A percentile compares a stretch with the other conserved stretches of the same genome.
phyloP scores from a whole-genome alignment of 2,329 filamentous ascomycete species.

The Diaporthe aspalathi region DNA sequence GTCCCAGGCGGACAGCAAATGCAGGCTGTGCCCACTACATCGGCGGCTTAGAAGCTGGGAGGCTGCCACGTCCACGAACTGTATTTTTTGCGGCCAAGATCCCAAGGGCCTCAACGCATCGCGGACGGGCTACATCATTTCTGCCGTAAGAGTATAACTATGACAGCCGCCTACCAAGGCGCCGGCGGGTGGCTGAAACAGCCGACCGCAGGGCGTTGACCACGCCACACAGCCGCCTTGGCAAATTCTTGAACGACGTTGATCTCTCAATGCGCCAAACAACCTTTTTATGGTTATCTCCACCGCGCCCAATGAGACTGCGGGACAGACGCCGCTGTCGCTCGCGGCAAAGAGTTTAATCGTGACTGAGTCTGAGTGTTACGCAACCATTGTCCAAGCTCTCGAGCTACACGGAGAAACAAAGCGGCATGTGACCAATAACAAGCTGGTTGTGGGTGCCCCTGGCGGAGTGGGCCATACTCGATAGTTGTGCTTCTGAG shows the following conservation, averaged over 20 bases:
- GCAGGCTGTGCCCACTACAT: conserved; percentile 1
- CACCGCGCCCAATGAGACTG: background rate
- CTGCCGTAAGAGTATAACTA: background rate
- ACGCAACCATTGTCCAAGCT: conserved; percentile 7
- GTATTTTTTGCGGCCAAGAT: background rate
- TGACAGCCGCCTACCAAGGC: conserved; percentile 5
- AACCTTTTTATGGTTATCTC: background rate
- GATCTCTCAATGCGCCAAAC: conserved; percentile 17
- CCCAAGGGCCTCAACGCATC: background rate
- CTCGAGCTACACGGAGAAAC: conserved; percentile 6
- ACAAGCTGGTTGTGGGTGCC: background rate
- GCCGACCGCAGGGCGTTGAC: background rate
- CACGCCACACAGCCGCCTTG: conserved; percentile 29
- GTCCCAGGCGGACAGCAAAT: background rate
- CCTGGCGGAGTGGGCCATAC: background rate
- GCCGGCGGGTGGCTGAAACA: conserved; percentile 27
- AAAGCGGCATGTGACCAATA: conserved; percentile 9
- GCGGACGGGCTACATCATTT: too few relatives aligned
- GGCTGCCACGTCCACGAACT: background rate
- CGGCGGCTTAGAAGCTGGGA: background rate
- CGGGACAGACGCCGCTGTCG: conserved; percentile 1
- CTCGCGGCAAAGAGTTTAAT: background rate
- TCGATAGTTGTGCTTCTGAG: background rate
- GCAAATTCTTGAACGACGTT: conserved; percentile 25
- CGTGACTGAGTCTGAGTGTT: background rate